Base-by-base conservation (phyloP, 495 filamentous ascomycete species). In the Talaromyces ruber region DNA sequence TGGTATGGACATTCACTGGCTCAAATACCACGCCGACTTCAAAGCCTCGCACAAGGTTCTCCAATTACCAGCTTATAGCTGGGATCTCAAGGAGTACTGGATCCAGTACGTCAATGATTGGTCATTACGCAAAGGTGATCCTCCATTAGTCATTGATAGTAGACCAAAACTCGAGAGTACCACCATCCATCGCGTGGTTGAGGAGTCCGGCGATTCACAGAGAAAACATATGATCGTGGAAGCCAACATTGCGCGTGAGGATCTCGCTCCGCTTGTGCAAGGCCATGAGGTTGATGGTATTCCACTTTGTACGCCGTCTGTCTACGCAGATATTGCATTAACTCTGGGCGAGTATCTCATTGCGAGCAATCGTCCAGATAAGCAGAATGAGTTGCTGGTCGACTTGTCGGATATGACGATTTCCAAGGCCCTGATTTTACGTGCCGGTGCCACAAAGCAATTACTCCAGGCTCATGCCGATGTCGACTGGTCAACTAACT, bases 271-370 rank as follows among this genome's bases (percentile, higher is more conserved):
- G 4, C 77, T 84, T 9, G 84, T 90, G 52, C 75, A 80, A 22
- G 89, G 89, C n/a, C 89, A 93, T 70, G 72, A 83, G 56, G 87
- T 91, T 65, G 90, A 93, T 67, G 86, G 85, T 14, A 72, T 75
- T n/a, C 71, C 79, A 9, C 76, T 86, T 21, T 82, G 78, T 53
- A 76, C 84, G 56, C 77, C 84, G 18, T 83, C 86, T 4, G 73
- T 92, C 1, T 91, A 90, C 62, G 88, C 84, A 18, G 89, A 93
- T 70, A 91, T 91, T 76, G 88, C 88, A 16, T 80, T 90, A 61
- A 91, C 89, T 0, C 73, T 90, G 43, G 86, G 81, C 62, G 81
- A 90, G 22, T 90, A 89, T 64, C 11, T 81, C 83, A 58, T 91
- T 84, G 73, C 74, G 80, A 61, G 12, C 37, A 39, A 39, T 14